Evolutionary conservation across 768 basidiomycete species (phyloP).

Genomic region (Cytidiella melzeri): DNA sequence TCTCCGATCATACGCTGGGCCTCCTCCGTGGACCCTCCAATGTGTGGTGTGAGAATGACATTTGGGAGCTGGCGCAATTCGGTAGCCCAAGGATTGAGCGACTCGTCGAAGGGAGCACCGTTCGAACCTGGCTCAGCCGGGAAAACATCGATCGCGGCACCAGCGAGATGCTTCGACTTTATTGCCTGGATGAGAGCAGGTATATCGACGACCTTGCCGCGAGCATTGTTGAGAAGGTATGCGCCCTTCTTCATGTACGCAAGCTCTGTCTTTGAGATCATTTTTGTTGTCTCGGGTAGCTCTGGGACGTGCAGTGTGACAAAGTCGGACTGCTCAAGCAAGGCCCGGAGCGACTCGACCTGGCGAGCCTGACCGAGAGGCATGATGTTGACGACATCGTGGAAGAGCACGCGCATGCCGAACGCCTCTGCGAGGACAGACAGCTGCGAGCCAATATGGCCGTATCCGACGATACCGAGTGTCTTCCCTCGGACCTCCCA

Average conservation of each 20-base stretch:
- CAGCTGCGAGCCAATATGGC: constrained; percentile 96
- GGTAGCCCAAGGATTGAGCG: constrained; percentile 80
- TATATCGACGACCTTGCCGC: constrained; percentile 93
- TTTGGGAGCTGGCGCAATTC: constrained; percentile 74
- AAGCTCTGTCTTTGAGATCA: constrained; percentile 78
- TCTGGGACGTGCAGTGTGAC: constrained; percentile 97
- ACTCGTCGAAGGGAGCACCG: constrained; percentile 83
- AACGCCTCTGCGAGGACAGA: constrained; percentile 96
- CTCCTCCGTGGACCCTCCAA: constrained; percentile 98
- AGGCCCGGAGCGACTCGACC: constrained; percentile 67
- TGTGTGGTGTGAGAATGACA: constrained; percentile 96
- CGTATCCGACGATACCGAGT: constrained; percentile 95
- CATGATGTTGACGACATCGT: constrained; percentile 96
- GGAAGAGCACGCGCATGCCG: constrained; percentile 92
- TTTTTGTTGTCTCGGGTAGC: constrained; percentile 89
- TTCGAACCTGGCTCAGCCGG: constrained; percentile 91
- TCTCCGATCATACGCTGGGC: constrained; percentile 96
- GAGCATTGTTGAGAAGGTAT: constrained; percentile 97
- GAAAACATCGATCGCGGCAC: constrained; percentile 92
- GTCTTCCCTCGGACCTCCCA: constrained; percentile 99
- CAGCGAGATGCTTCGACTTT: constrained; percentile 81
- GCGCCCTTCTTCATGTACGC: constrained; percentile 91
- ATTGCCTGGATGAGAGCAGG: constrained; percentile 80
- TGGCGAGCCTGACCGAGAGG: constrained; percentile 92
- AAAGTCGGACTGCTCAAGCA: constrained; percentile 83